Base-by-base conservation (phyloP, 164 flowering plant genomes). In the Chimonanthus salicifolius region DNA sequence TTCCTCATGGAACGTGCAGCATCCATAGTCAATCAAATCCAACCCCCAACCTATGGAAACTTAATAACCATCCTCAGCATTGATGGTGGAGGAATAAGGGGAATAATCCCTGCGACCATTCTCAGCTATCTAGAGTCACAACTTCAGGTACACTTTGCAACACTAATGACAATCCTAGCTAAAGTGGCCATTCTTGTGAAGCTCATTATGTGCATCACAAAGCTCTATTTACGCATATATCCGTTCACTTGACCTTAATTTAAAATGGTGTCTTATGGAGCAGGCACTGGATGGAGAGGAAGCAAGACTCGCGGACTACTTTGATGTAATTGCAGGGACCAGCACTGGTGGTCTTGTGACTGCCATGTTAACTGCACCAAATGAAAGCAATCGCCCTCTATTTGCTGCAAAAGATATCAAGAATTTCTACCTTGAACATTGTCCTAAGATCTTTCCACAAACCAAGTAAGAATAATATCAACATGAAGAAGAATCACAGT, bases 61-160 rank as follows among this genome's bases (percentile, higher is more conserved):
- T 20, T 78, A 15, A 71, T 83, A 69, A 83, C 85, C 33, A 69
- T 83, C 74, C 82, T 83, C 6, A 83, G 85, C 62, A 83, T 83
- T 45, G 85, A 83, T 70, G 85, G 85, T 48, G 85, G 85, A 64
- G 85, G 82, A 15, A 70, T 83, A 0, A 73, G 85, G 68, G 85
- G 85, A 47, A 70, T 80, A 64, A 78, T 83, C 54, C 85, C 85
- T 0, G 82, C 74, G 6, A 80, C 74, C 18, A 83, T 83, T 58
- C 80, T 83, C 13, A 66, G 62, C 9, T 78, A 74, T 70, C 78
- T 83, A 8, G 85, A 80, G 63, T 62, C 80, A 15, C 71, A 80
- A 71, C 78, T 83, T 54, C 84, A 82, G 79, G 84, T 80, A 54
- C 60, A 54, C 11, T 4, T 3, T 54, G 15, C 0, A 54, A 13